Base-by-base conservation (phyloP, 306 rosid genomes). In the Cicer arietinum region DNA sequence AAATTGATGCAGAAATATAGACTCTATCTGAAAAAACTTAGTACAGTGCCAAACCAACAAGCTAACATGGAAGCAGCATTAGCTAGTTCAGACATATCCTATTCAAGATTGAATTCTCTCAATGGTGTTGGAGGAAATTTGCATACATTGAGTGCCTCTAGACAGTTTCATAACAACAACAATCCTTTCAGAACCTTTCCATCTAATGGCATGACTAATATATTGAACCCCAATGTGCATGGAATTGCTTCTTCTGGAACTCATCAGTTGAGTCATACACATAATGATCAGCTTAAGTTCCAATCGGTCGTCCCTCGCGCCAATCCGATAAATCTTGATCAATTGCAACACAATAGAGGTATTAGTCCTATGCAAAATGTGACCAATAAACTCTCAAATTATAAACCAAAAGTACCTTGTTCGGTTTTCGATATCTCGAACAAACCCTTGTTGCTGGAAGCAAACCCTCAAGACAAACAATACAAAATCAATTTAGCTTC, bases 1-100 rank as follows among this genome's bases (percentile, higher is more conserved):
- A 16, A 20, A 35, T 77, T 72, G 13, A 56, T 85, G 84, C 91
- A 94, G 99, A 94, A 94, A 82, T 94, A 89, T 67, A 86, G 99
- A 82, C 91, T 94, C 69, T 92, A 90, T 79, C 90, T 94, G 71
- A 94, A 85, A 67, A 89, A 89, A 75, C 83, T 86, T 30, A 90
- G 85, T 83, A 52, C 85, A 50, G 87, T 66, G 60, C 88, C 81
- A 44, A 89, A 90, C 87, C 95, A 85, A 80, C 95, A 94, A 63
- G 93, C 93, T 60, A 85, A 85, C 79, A 90, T 91, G 90, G 90
- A 72, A 18, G 91, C 90, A 30, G 85, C 92, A 41, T 84, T 90
- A 51, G 86, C 90, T 5, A 77, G 84, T 67, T 65, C 90, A 10
- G 96, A 92, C 69, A 20, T 89, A 67, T 94, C 97, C 30, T 89